Base-by-base conservation (phyloP, 169 alveolate species). In the Neospora caninum region DNA sequence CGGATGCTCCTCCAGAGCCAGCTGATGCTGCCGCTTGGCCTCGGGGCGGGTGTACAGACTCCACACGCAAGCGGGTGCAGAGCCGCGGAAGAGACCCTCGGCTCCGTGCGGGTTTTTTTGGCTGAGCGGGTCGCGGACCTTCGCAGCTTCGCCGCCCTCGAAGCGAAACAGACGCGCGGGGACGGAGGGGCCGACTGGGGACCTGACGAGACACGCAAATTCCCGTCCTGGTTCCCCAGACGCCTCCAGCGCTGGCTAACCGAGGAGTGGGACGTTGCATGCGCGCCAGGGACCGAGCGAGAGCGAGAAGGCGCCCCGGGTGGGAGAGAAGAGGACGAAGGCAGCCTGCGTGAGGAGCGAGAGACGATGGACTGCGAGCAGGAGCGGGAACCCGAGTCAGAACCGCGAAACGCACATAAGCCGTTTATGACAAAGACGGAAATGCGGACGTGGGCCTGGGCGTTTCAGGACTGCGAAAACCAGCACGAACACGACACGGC, bases 241-340 rank as follows among this genome's bases (percentile, higher is more conserved):
- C 84, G 43, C 42, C 84, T 73, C 39, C 84, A 73, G 84, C 41
- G 84, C 84, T 73, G 84, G 84, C 38, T 73, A 20, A 27, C 39
- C 43, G 39, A 31, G 16, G 84, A 73, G 84, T 73, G 84, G 84
- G 84, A 43, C 13, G 43, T 73, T 31, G 39, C 39, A 73, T 31
- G 43, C 45, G 43, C 39, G 39, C 39, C 84, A 27, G 43, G 84
- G 43, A 22, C 39, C 18, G 39, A 31, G 25, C 27, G 25, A n/a
- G 43, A 31, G 39, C n/a, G 39, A 22, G 84, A 10, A 10, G 43
- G 43, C 16, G 39, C 41, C 80, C 38, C 38, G 27, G 27, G 84
- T n/a, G 84, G 84, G n/a, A 36, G 49, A 34, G 49, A 1, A 16
- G 39, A 9, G 31, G 27, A 36, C 39, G 84, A 13, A 2, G 84